These are phyloP conservation scores for Zasmidium angulare DNA, from an alignment of 2,329 filamentous ascomycete species.

Conservation along the genomic window DNA sequence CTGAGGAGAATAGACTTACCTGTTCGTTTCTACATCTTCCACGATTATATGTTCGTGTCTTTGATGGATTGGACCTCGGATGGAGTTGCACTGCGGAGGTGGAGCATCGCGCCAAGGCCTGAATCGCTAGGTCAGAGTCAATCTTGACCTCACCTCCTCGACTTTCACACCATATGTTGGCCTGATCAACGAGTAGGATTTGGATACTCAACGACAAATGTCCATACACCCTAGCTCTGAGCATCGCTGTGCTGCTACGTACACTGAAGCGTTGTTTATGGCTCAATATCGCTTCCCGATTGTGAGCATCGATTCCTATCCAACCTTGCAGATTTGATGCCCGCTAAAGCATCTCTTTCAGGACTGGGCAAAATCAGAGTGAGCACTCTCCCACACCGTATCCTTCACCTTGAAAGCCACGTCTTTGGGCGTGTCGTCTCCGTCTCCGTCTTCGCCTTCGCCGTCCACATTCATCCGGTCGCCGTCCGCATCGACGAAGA, in stretches of 20 bases:
- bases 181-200: not conserved
- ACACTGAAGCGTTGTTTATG: too few species aligned
- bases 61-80: not conserved
- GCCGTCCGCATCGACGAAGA: not conserved
- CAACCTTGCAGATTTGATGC: too few species aligned
- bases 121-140: not conserved
- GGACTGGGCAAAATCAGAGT: slow-evolving; percentile 9
- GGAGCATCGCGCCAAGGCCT: not conserved
- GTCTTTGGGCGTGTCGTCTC: not conserved
- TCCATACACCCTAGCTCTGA: too few species aligned
- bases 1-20: not conserved
- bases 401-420: slow-evolving; percentile 8
- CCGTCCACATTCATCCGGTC: not conserved
- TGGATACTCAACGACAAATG: not conserved
- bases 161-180: not conserved
- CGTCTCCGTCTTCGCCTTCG: too few species aligned
- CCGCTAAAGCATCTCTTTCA: not conserved
- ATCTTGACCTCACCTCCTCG: not conserved
- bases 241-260: too few species aligned
- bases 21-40: not conserved
- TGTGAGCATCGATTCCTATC: too few species aligned
- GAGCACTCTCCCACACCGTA: slow-evolving; percentile 7
- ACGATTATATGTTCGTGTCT: not conserved
- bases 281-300: too few species aligned
- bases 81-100: not conserved